Evolutionary conservation across 2,329 filamentous ascomycete species (phyloP).

Genomic region (Xylaria hypoxylon): DNA sequence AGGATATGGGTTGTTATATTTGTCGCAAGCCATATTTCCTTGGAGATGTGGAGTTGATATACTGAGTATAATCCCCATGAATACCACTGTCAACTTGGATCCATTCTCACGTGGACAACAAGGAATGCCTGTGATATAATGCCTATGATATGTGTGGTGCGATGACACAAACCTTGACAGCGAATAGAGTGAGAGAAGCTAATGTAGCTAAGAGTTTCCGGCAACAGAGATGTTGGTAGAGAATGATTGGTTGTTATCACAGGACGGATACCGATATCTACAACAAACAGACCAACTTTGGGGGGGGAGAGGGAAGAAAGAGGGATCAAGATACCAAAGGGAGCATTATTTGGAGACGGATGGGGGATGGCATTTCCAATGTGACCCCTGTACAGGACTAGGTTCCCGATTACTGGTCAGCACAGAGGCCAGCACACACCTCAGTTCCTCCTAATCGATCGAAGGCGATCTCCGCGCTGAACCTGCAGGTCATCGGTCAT

Average conservation of each 20-base stretch:
- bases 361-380: constrained; percentile 11
- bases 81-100: not conserved
- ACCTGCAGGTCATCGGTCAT: constrained; percentile 31
- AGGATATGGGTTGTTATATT: not conserved
- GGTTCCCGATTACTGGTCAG: constrained; percentile 6
- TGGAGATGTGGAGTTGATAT: not conserved
- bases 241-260: not conserved
- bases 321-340: no score
- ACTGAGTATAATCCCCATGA: not conserved
- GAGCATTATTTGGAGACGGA: constrained; percentile 11
- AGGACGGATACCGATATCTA: not conserved
- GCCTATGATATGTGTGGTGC: no score
- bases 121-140: constrained; percentile 5
- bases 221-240: not conserved
- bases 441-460: constrained; percentile 7
- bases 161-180: not conserved
- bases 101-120: constrained; percentile 20
- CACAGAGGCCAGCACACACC: not conserved
- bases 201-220: not conserved
- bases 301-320: no score
- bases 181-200: not conserved
- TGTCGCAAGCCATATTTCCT: not conserved
- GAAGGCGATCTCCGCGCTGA: constrained; percentile 22
- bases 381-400: constrained; percentile 18
- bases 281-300: not conserved